Percentiles rank a stretch among this genome's conserved stretches.
These are phyloP conservation scores for Naganishia sp. DNA, from an alignment of 1,284 basidiomycete species.

Conservation along the genomic window DNA sequence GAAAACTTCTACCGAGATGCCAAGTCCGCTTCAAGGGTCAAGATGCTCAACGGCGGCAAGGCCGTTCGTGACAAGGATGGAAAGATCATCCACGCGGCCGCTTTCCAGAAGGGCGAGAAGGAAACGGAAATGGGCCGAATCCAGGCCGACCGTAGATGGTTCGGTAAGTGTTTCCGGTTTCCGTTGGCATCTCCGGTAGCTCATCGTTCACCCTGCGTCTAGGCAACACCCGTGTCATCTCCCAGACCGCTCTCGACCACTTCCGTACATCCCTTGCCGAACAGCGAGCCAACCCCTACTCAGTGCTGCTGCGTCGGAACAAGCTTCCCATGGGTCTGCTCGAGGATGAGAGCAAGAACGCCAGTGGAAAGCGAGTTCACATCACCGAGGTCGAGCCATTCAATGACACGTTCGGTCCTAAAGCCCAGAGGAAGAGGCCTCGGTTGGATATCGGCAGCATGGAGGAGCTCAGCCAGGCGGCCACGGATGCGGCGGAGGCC, in stretches of 20 bases:
- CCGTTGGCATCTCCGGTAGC: background rate
- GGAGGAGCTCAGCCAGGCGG: conserved; percentile 74
- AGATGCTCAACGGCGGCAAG: conserved; percentile 89
- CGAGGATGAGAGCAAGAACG: conserved; percentile 78
- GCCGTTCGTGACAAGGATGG: conserved; percentile 84
- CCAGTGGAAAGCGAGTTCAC: conserved; percentile 77
- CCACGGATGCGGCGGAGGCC: conserved; percentile 55
- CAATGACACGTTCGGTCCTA: conserved; percentile 86
- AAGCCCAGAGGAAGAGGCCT: conserved; percentile 86
- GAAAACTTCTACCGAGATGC: conserved; percentile 93
- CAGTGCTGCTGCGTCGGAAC: conserved; percentile 84
- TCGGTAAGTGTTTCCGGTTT: conserved; percentile 66
- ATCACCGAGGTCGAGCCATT: conserved; percentile 94
- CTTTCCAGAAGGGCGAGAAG: conserved; percentile 86
- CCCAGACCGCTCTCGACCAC: conserved; percentile 91
- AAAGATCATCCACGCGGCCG: conserved; percentile 85
- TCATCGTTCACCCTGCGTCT: conserved; percentile 4
- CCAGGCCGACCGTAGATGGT: conserved; percentile 91
- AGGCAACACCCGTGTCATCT: conserved; percentile 98
- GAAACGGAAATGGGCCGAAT: conserved; percentile 85
- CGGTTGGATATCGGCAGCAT: conserved; percentile 80
- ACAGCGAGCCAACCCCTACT: conserved; percentile 89
- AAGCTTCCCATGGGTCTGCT: conserved; percentile 92
- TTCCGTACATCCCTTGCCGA: conserved; percentile 80
- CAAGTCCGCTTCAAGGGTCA: conserved; percentile 75